Percentiles rank a stretch among this genome's conserved stretches.
Evolutionary conservation across 2,329 filamentous ascomycete genomes (phyloP).

Genomic region (Talaromyces sp.): DNA sequence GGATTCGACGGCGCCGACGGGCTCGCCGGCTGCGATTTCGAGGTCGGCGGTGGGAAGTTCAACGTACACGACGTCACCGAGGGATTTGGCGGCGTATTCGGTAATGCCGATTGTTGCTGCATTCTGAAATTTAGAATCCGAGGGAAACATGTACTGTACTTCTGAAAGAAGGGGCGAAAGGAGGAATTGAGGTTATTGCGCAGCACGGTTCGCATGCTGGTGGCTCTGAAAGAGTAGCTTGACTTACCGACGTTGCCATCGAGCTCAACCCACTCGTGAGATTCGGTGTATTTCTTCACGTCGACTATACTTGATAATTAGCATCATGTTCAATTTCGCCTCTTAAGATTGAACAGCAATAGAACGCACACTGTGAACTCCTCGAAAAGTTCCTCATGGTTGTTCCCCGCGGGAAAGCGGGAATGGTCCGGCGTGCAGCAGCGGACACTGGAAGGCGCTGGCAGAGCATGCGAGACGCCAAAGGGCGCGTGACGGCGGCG

Average conservation of each 20-base stretch:
- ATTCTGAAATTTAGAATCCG: neutral
- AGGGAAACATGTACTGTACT: neutral
- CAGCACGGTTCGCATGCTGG: neutral
- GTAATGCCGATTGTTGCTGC: slow-evolving; percentile 75
- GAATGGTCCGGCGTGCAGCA: slow-evolving; percentile 26
- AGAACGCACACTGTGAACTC: slow-evolving; percentile 38
- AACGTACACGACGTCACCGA: slow-evolving; percentile 96
- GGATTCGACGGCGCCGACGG: slow-evolving; percentile 91
- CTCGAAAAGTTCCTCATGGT: slow-evolving; percentile 40
- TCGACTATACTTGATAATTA: slow-evolving; percentile 30
- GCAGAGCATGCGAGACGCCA: slow-evolving; percentile 35
- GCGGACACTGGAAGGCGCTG: slow-evolving; percentile 32
- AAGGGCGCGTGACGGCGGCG: slow-evolving; percentile 36
- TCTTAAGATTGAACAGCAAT: neutral
- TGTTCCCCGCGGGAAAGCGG: slow-evolving; percentile 41
- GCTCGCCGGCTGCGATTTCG: slow-evolving; percentile 70
- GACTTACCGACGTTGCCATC: slow-evolving; percentile 68
- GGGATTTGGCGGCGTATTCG: slow-evolving; percentile 81
- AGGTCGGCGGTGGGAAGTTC: slow-evolving; percentile 75
- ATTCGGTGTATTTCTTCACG: slow-evolving; percentile 83
- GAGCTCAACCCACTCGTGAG: slow-evolving; percentile 97
- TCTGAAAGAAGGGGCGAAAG: no score
- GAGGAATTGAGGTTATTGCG: neutral
- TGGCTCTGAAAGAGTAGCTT: neutral
- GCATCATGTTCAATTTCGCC: neutral